Base-by-base conservation (phyloP, 148 eudicot species). In the Amaranthus cruentus region DNA sequence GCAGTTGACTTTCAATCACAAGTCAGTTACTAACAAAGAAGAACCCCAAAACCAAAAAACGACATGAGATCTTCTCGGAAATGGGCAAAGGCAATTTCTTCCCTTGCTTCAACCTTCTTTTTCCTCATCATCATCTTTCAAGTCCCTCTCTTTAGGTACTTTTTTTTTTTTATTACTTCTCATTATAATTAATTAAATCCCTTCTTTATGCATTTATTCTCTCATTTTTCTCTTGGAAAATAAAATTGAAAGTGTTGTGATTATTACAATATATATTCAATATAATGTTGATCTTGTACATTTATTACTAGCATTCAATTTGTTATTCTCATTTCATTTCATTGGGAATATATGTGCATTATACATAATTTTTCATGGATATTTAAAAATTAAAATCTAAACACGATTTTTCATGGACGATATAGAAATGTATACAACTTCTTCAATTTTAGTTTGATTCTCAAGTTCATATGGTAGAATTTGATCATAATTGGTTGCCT, bases 61-160 rank as follows among this genome's bases (percentile, higher is more conserved):
- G 56, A 43, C 3, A 80, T 80, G 82, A 74, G 78, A 11, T 64
- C 62, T 55, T 48, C 74, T 55, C 54, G 73, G 73, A 86, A 73
- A 75, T 68, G 72, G 85, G 89, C 95, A 67, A 79, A 58, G 9
- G 62, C 58, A 59, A 77, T 86, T 5, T 86, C 89, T 71, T 76
- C 65, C 53, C 46, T 80, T 52, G 78, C 95, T 47, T 83, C 89
- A 70, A 66, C 64, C 57, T 51, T 87, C 14, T 87, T 78, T 73
- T 86, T 90, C 65, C 66, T 86, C 49, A 68, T 90, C 68, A 87
- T 90, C 69, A 81, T 90, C 75, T 58, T 84, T 42, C 91, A 87
- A 79, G 48, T 87, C 80, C 95, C 95, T 55, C 89, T 90, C 59
- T 90, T 90, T 86, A 87, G 95, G 95, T 90, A 44, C 4, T 9